Evolutionary conservation across 2,329 filamentous ascomycete species (phyloP).

Genomic region (Fusarium circinatum): DNA sequence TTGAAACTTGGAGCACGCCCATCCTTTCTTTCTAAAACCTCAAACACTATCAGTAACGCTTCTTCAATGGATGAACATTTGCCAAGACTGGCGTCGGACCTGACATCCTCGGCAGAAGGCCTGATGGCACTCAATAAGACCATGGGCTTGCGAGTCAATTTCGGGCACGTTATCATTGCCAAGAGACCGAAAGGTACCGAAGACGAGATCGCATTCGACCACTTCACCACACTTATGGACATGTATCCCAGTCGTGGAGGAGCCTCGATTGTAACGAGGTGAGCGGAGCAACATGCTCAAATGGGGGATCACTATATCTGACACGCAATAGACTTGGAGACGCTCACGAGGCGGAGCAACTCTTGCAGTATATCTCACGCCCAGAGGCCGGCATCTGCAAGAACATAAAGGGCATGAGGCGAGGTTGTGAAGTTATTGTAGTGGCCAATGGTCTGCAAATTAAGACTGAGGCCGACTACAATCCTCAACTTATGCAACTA

Average conservation of each 20-base stretch:
- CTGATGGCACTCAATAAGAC: conserved; percentile 41
- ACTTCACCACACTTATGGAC: conserved; percentile 42
- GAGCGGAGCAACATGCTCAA: background rate
- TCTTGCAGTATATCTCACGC: conserved; percentile 27
- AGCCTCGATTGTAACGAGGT: conserved; percentile 45
- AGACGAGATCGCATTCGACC: conserved; percentile 37
- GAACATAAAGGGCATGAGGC: conserved; percentile 13
- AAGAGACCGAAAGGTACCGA: conserved; percentile 40
- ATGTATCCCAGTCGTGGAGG: conserved; percentile 46
- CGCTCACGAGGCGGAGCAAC: conserved; percentile 17
- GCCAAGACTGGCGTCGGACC: conserved; percentile 28
- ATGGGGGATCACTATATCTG: background rate
- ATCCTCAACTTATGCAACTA: conserved; percentile 26
- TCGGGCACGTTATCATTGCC: conserved; percentile 45
- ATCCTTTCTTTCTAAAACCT: conserved; percentile 6
- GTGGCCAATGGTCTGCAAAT: conserved; percentile 35
- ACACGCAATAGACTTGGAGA: conserved; percentile 30
- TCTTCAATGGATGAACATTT: conserved; percentile 32
- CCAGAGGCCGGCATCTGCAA: conserved; percentile 26
- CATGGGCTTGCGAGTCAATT: conserved; percentile 48
- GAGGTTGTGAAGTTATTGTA: conserved; percentile 37
- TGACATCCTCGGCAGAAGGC: conserved; percentile 38
- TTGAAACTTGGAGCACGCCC: conserved; percentile 43
- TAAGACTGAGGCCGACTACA: conserved; percentile 28
- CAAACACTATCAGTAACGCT: background rate